Evolutionary conservation across 257 asterid genomes (phyloP).

Genomic region (Nicotiana benthamiana): DNA sequence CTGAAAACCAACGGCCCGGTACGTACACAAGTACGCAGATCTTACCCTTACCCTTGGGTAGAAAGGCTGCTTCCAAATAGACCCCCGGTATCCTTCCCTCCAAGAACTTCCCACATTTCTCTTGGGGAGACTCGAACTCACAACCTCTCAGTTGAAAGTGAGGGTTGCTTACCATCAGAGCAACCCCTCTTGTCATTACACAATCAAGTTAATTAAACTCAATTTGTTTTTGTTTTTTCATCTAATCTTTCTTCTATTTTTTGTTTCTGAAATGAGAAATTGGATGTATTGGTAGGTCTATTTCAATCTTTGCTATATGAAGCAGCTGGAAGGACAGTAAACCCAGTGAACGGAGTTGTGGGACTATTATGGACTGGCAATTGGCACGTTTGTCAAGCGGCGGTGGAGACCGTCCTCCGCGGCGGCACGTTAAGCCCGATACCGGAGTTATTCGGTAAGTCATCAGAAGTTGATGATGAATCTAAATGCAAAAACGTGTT

Average conservation of each 20-base stretch:
- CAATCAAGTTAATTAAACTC: no score
- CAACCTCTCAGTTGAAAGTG: no score
- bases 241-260: no score
- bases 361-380: constrained; percentile 47
- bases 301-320: constrained; percentile 49
- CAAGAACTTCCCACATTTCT: no score
- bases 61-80: no score
- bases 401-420: constrained; percentile 51
- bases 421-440: constrained; percentile 49
- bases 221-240: no score
- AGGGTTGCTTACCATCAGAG: no score
- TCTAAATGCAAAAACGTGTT: background rate
- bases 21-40: no score
- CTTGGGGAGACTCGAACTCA: no score
- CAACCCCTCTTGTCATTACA: no score
- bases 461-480: background rate
- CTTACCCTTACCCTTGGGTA: no score
- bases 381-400: constrained; percentile 60
- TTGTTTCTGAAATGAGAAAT: background rate
- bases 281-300: constrained; percentile 26
- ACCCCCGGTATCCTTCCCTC: no score
- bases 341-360: constrained; percentile 55
- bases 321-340: constrained; percentile 56
- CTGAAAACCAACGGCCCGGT: constrained; percentile 32
- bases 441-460: constrained; percentile 9